Evolutionary conservation across 2,329 filamentous ascomycete genomes (phyloP).

Genomic region (Phaeosphaeriaceae sp.): DNA sequence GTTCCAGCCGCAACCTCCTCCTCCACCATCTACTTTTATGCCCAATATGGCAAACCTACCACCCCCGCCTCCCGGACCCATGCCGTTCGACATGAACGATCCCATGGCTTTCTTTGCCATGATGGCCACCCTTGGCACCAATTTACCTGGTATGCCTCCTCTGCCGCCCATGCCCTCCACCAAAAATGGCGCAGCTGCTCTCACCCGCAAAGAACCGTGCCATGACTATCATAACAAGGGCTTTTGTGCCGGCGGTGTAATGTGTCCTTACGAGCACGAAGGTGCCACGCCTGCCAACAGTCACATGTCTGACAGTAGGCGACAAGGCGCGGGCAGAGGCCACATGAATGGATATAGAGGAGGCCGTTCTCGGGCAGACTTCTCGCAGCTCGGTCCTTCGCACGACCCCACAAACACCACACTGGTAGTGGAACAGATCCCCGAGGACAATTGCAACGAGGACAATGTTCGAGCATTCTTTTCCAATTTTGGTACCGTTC

Average conservation of each 20-base stretch:
- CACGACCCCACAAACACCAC: conserved; percentile 70
- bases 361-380: conserved; percentile 56
- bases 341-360: conserved; percentile 18
- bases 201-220: conserved; percentile 61
- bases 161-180: conserved; percentile 44
- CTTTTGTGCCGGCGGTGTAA: conserved; percentile 72
- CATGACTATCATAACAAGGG: conserved; percentile 77
- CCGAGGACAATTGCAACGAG: conserved; percentile 73
- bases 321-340: conserved; percentile 16
- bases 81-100: conserved; percentile 65
- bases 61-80: conserved; percentile 54
- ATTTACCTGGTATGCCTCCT: conserved; percentile 49
- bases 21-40: conserved; percentile 15
- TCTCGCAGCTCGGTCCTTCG: conserved; percentile 71
- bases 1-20: conserved; percentile 12
- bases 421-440: conserved; percentile 81
- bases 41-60: conserved; percentile 43
- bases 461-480: conserved; percentile 74
- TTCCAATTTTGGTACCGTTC: conserved; percentile 72
- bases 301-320: neutral
- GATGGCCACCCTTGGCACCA: conserved; percentile 58
- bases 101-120: conserved; percentile 71
- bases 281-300: conserved; percentile 16
- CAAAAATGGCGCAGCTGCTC: conserved; percentile 26
- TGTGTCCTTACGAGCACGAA: conserved; percentile 75